phyloP scores from a whole-genome alignment of 257 asterid genomes.

The Jacaranda mimosifolia region DNA sequence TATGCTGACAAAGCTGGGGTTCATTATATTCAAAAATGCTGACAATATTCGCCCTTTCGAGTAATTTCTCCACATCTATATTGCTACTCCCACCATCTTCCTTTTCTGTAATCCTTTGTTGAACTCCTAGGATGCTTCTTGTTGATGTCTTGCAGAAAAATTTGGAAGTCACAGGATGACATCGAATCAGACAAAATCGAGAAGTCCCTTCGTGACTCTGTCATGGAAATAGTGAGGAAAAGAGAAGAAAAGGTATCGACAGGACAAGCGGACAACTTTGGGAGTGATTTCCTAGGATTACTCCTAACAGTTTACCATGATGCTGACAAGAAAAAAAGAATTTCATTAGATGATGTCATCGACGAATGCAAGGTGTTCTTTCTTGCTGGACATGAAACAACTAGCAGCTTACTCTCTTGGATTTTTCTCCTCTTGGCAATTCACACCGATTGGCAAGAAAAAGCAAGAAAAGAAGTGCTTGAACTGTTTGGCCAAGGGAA shows the following conservation, averaged over 20 bases:
- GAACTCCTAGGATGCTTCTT: background rate
- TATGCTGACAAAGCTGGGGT: conserved; percentile 50
- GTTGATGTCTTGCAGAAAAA: conserved; percentile 38
- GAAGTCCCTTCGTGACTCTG: conserved; percentile 42
- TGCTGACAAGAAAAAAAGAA: conserved; percentile 43
- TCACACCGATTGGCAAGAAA: conserved; percentile 76
- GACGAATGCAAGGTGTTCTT: conserved; percentile 73
- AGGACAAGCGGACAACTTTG: conserved; percentile 44
- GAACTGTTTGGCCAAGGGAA: conserved; percentile 44
- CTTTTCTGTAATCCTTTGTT: background rate
- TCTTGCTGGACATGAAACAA: conserved; percentile 68
- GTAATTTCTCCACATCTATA: conserved; percentile 36
- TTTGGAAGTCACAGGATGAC: conserved; percentile 45
- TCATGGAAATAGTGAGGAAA: conserved; percentile 46
- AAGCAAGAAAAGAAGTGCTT: conserved; percentile 54
- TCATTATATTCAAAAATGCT: conserved; percentile 32
- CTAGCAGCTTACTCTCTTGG: conserved; percentile 57
- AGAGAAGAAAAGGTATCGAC: conserved; percentile 44
- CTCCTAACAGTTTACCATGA: conserved; percentile 57
- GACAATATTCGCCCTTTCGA: conserved; percentile 42
- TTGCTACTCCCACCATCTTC: background rate
- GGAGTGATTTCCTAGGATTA: conserved; percentile 65
- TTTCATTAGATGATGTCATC: conserved; percentile 53
- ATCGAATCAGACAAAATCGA: conserved; percentile 56
- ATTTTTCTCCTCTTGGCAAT: conserved; percentile 53